Percentiles rank a stretch among this genome's conserved stretches.
Conservation (phyloP, 1,139 yeast species). For the Eremothecium sinecaudum region DNA sequence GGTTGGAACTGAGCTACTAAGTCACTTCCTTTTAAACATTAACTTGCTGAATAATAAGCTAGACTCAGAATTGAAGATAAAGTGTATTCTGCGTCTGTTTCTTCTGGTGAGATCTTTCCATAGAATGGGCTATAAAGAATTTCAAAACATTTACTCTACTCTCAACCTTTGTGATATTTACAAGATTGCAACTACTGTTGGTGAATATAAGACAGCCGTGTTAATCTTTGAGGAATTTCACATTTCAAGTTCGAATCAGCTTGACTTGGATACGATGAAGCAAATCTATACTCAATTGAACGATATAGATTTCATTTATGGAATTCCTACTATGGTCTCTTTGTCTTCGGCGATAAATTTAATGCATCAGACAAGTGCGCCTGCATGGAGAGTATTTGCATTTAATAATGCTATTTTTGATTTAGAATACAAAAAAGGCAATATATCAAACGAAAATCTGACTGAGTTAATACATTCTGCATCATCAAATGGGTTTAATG, state of each 20-base stretch:
- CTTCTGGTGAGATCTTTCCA: conserved; percentile 41
- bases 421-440: conserved; percentile 21
- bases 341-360: conserved; percentile 43
- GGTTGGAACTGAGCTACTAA: conserved; percentile 8
- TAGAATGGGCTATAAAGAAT: conserved; percentile 30
- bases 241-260: conserved; percentile 9
- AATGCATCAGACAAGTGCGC: conserved; percentile 33
- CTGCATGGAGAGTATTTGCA: conserved; percentile 37
- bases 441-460: conserved; percentile 18
- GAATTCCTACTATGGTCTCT: conserved; percentile 51
- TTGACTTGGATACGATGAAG: conserved; percentile 26
- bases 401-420: conserved; percentile 53
- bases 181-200: conserved; percentile 33
- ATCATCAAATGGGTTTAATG: conserved; percentile 21
- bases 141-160: conserved; percentile 32
- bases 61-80: conserved; percentile 23
- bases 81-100: conserved; percentile 35
- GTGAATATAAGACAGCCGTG: conserved; percentile 40
- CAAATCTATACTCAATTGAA: conserved; percentile 39
- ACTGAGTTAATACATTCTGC: conserved; percentile 33
- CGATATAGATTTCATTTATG: conserved; percentile 54
- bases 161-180: conserved; percentile 33
- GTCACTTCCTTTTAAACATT: conserved; percentile 4
- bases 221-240: conserved; percentile 47
- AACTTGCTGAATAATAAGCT: conserved; percentile 16